phyloP scores from a whole-genome alignment of 441 rosid genomes.

The Erodium trifolium region DNA sequence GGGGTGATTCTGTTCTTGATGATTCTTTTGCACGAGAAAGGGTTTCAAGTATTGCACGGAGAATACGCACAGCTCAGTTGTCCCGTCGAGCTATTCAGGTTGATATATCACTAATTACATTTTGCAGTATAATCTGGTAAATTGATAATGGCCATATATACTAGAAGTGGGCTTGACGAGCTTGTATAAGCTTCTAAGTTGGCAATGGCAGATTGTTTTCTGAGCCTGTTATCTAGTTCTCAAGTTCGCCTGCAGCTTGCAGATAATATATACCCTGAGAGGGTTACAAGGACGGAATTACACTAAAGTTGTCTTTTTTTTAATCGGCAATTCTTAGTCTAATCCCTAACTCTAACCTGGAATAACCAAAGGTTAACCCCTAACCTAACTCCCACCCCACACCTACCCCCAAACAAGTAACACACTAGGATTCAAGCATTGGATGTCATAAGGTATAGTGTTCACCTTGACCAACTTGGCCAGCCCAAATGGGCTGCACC shows the following conservation, averaged over 20 bases:
- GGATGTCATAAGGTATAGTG: no score
- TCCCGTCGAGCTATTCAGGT: conserved; percentile 95
- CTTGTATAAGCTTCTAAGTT: not conserved
- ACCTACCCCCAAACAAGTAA: no score
- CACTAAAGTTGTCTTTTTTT: no score
- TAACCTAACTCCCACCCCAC: no score
- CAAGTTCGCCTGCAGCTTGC: conserved; percentile 4
- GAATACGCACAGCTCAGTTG: conserved; percentile 85
- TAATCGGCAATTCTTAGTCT: no score
- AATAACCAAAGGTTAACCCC: no score
- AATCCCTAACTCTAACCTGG: no score
- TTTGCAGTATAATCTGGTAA: not conserved
- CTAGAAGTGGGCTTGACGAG: not conserved
- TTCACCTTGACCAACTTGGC: no score
- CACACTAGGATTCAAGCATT: no score
- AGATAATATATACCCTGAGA: not conserved
- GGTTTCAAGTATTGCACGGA: conserved; percentile 95
- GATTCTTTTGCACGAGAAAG: conserved; percentile 99
- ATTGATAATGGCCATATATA: not conserved
- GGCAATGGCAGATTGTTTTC: not conserved
- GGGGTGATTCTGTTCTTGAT: conserved; percentile 99
- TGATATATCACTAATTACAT: conserved; percentile 6
- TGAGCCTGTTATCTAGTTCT: not conserved
- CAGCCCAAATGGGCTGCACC: not conserved
- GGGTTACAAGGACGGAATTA: no score